These are phyloP conservation scores for Fragaria nilgerrensis DNA, from an alignment of 306 rosid species.

Conservation along the genomic window DNA sequence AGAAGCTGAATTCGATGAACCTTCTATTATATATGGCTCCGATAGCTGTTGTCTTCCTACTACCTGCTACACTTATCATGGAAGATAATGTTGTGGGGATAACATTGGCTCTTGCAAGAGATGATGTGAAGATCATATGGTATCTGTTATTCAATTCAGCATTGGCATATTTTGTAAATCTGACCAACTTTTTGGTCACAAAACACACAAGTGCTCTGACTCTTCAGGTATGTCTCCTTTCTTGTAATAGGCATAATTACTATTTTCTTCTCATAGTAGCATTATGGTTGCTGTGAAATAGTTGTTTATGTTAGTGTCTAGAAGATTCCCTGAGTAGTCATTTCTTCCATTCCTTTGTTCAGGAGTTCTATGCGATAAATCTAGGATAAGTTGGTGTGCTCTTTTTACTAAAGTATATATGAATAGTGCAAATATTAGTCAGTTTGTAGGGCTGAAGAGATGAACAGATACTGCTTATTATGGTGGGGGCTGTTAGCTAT, in stretches of 20 bases:
- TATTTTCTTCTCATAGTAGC: background rate
- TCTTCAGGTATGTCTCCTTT: slow-evolving; percentile 75
- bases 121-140: slow-evolving; percentile 92
- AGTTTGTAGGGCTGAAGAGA: background rate
- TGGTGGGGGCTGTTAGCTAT: background rate
- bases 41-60: slow-evolving; percentile 94
- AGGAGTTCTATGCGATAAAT: background rate
- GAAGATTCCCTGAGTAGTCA: too few relatives aligned
- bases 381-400: background rate
- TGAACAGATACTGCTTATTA: background rate
- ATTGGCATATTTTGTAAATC: slow-evolving; percentile 88
- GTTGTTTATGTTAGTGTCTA: background rate
- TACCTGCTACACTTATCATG: slow-evolving; percentile 95
- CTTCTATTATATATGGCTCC: slow-evolving; percentile 99
- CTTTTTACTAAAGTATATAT: background rate
- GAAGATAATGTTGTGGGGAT: slow-evolving; percentile 98
- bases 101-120: slow-evolving; percentile 96
- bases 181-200: slow-evolving; percentile 98
- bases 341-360: background rate
- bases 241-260: background rate
- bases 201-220: slow-evolving; percentile 99
- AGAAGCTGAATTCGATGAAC: slow-evolving; percentile 99
- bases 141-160: slow-evolving; percentile 89
- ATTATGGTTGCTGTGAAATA: background rate
- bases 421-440: background rate